Base-by-base conservation (phyloP, 1,284 basidiomycete species). In the Fistulina hepatica region DNA sequence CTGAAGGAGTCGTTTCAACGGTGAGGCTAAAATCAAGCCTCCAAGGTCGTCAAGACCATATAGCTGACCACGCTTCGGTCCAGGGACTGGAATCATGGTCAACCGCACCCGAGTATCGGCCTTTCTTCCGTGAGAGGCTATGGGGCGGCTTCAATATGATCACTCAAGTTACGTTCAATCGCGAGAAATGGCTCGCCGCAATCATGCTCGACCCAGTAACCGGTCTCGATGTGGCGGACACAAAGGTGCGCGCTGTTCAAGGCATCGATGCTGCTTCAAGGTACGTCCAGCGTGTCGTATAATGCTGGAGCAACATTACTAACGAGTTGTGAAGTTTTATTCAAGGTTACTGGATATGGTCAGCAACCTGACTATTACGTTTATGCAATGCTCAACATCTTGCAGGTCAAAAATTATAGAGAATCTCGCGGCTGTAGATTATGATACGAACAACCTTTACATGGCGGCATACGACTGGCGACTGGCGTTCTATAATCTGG, bases 381-480 rank as follows among this genome's bases (percentile, higher is more conserved):
- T 21, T 41, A 3, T 6, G 11, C 34, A 31, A 44, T 33, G 49
- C 13, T 24, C 11, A 7, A 36, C 21, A 5, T 12, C 20, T 16
- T 35, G 22, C 44, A 85, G 83, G 81, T 77, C 84, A 3, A 93
- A 93, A 60, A 86, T 97, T 39, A 79, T 97, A 9, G 82, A 97
- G 58, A 97, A 97, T 52, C 68, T 97, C 2, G 91, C 93, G 0
- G 86, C 81, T 2, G 71, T 94, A 15, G 83, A 83, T 49, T 95
- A 95, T 51, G 90, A 94, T 50, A 85, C 86, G 3, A 90, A 93
- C 51, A 92, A 91, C 46, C 65, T 95, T 44, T 70, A 82, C 46
- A 71, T 94, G 31, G 88, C 88, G 1, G 79, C 89, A 9, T 94
- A 92, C 53, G 90, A 93, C 53, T 93, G 88, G 89, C 71, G 92